These are phyloP conservation scores for Bothia castanella DNA, from an alignment of 1,284 basidiomycete species.

Conservation along the genomic window DNA sequence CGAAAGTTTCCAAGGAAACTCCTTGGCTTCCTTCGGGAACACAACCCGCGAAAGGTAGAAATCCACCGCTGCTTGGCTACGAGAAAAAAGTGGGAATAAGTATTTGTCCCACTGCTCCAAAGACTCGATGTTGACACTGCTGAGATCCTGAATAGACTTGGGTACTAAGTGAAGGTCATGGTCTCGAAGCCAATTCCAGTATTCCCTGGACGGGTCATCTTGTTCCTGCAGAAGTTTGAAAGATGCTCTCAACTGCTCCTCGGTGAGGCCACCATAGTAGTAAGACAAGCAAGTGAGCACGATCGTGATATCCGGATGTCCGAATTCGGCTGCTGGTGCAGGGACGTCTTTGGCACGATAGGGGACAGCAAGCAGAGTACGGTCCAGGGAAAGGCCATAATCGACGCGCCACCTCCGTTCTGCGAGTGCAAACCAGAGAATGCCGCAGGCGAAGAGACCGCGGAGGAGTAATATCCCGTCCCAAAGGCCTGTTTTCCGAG, in stretches of 20 bases:
- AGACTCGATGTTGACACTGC: background rate
- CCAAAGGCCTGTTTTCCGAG: constrained; percentile 27
- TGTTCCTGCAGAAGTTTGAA: background rate
- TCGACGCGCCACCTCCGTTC: constrained; percentile 51
- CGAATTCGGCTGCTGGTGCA: constrained; percentile 45
- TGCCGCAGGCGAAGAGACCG: constrained; percentile 42
- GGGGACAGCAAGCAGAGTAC: constrained; percentile 31
- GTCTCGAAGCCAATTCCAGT: background rate
- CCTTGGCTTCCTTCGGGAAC: background rate
- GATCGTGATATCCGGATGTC: constrained; percentile 13
- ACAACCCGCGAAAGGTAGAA: background rate
- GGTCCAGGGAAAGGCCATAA: constrained; percentile 45
- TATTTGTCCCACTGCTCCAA: background rate
- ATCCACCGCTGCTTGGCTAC: background rate
- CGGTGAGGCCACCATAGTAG: background rate
- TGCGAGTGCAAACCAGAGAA: constrained; percentile 40
- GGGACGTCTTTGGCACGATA: background rate
- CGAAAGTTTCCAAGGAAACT: constrained; percentile 1
- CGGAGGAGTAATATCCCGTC: constrained; percentile 40
- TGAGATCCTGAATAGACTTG: background rate
- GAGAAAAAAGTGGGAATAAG: background rate
- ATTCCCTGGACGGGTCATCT: background rate
- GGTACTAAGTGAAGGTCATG: background rate
- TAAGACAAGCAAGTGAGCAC: background rate
- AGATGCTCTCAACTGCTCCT: background rate